phyloP scores from a whole-genome alignment of 1,284 basidiomycete genomes.

The Pseudozyma tsukubaensis region DNA sequence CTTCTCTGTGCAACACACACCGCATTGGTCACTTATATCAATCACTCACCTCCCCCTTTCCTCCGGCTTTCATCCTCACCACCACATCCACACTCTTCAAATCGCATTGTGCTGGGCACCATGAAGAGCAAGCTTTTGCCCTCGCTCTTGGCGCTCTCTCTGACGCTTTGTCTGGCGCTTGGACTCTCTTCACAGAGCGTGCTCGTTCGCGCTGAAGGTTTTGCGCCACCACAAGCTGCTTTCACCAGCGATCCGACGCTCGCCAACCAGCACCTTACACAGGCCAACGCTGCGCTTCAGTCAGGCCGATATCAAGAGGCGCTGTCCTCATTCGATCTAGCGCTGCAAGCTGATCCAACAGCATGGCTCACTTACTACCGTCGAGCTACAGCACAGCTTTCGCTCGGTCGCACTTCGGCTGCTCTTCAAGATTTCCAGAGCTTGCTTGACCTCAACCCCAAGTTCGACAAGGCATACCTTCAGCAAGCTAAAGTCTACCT shows the following conservation, averaged over 20 bases:
- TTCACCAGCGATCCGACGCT: slow-evolving; percentile 23
- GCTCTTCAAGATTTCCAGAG: slow-evolving; percentile 61
- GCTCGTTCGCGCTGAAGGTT: slow-evolving; percentile 23
- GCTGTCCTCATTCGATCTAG: slow-evolving; percentile 57
- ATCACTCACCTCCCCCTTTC: neutral
- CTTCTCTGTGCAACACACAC: slow-evolving; percentile 15
- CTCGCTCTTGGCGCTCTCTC: slow-evolving; percentile 44
- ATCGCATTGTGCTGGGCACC: neutral
- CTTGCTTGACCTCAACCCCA: slow-evolving; percentile 58
- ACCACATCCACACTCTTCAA: neutral
- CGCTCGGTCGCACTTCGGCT: slow-evolving; percentile 61
- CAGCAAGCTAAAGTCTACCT: slow-evolving; percentile 60
- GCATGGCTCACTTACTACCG: slow-evolving; percentile 66
- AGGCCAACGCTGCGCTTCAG: slow-evolving; percentile 58
- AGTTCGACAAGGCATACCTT: slow-evolving; percentile 64
- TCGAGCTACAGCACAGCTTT: slow-evolving; percentile 65
- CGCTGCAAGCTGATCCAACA: slow-evolving; percentile 54
- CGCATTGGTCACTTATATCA: neutral
- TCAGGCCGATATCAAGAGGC: slow-evolving; percentile 59
- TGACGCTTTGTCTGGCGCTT: slow-evolving; percentile 37
- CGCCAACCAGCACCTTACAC: slow-evolving; percentile 45
- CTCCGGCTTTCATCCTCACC: neutral
- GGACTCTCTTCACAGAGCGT: slow-evolving; percentile 27
- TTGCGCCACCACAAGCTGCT: slow-evolving; percentile 9
- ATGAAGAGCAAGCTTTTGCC: slow-evolving; percentile 37